Evolutionary conservation across 2,329 filamentous ascomycete genomes (phyloP), one percentile per base, ranked within the genome.

Genomic region (Fusarium haematococcum): DNA sequence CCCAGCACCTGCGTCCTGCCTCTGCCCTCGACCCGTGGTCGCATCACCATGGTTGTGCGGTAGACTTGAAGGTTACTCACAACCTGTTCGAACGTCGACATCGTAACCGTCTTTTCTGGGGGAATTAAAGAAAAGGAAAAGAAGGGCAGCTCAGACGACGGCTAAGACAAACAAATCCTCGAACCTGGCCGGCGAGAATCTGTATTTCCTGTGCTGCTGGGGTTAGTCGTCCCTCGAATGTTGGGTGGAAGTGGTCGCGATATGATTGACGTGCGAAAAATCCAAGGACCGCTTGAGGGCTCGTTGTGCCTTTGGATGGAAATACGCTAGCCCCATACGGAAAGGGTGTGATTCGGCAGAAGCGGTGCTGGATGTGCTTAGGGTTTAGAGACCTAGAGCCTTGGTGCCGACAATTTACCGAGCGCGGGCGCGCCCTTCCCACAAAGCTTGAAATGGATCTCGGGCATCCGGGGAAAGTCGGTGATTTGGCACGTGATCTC

Each of bases 41-140:
- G 75, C 70, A 63, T 75, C 75, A 77, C 54, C 63, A 78, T 67
- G 48, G 48, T 18, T 54, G 62, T 60, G 70, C 64, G 68, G 56
- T 66, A 58, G 61, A 67, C 65, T 65, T 67, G 76, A 67, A 67
- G 71, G 68, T 65, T 81, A 92, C 91, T 92, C 87, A 92, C 91
- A 88, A 91, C 90, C 85, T 86, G 84, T 88, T 92, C 91, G 86
- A 92, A 92, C 83, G 88, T 89, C 85, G 90, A 92, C 90, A 92
- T 92, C 84, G 87, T 80, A 79, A 80, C 77, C 78, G 81, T 85
- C 82, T 83, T 78, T 80, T 80, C 76, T 78, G 78, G 73, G 72
- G 73, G 75, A 65, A 23, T 61, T 77, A 70, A 78, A 73, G 77
- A 72, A 73, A 78, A 79, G 79, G 74, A 74, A 79, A 78, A 80